Conservation (phyloP, 2,329 filamentous ascomycete species). For the Scytalidium lignicola region DNA sequence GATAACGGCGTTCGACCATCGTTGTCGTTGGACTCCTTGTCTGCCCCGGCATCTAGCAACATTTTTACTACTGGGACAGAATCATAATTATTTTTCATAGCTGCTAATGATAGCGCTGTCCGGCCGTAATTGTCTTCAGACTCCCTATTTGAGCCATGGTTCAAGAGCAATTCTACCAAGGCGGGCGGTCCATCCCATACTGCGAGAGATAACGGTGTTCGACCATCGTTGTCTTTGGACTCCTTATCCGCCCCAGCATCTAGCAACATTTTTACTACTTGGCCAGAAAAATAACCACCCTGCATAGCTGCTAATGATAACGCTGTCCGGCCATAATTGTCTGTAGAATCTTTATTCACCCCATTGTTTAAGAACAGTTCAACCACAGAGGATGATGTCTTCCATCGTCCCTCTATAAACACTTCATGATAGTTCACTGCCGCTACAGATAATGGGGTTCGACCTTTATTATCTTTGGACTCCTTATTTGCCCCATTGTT, state of each 20-base stretch:
- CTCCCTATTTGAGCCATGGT: background rate
- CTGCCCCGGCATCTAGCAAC: too few species aligned
- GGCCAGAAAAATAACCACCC: too few species aligned
- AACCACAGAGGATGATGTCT: background rate
- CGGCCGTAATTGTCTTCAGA: background rate
- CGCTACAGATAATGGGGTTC: too few species aligned
- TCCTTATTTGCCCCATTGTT: background rate
- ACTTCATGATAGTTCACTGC: too few species aligned
- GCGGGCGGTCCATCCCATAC: background rate
- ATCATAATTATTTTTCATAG: too few species aligned
- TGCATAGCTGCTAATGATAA: background rate
- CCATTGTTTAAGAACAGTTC: background rate
- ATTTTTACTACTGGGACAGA: too few species aligned
- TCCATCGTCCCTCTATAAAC: too few species aligned
- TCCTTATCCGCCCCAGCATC: background rate
- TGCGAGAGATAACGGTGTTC: background rate
- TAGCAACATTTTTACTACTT: too few species aligned
- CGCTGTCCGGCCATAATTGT: background rate
- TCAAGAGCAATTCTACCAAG: background rate
- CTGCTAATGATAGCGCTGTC: background rate
- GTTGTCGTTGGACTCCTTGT: background rate
- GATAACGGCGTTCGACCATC: background rate
- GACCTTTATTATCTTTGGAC: too few species aligned
- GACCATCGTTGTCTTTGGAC: background rate
- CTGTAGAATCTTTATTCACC: background rate